Evolutionary conservation across 164 flowering plant genomes (phyloP).

Genomic region (Piper betle): DNA sequence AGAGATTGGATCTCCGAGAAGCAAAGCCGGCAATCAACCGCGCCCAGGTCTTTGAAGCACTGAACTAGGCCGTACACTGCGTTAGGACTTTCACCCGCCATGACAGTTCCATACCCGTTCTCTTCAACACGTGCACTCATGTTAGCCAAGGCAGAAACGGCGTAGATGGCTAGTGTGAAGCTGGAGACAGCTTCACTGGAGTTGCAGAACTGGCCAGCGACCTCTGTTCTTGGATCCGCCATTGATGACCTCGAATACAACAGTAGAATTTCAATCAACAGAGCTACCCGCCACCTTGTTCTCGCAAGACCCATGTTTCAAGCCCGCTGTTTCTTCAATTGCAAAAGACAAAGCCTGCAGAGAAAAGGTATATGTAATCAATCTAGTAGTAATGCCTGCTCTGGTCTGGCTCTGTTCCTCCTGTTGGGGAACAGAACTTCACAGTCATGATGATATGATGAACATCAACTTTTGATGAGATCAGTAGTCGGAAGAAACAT

Average conservation of each 20-base stretch:
- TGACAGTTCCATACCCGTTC: conserved; percentile 8
- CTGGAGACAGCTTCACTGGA: conserved; percentile 4
- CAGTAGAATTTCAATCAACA: neutral
- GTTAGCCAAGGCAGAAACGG: conserved; percentile 8
- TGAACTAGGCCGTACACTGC: conserved; percentile 8
- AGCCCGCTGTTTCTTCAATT: neutral
- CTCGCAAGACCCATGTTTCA: neutral
- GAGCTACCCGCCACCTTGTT: neutral
- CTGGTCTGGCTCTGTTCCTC: too few species aligned
- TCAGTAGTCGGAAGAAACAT: too few species aligned
- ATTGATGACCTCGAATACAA: neutral
- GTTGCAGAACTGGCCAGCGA: conserved; percentile 4
- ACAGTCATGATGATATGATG: too few species aligned
- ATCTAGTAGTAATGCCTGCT: too few species aligned
- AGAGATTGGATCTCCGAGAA: conserved; percentile 8
- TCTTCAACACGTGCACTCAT: conserved; percentile 5
- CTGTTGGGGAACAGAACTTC: too few species aligned
- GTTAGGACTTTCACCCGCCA: conserved; percentile 5
- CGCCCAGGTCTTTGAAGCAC: conserved; percentile 8
- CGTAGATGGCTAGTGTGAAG: neutral
- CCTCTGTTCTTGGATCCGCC: conserved; percentile 3
- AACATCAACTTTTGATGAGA: too few species aligned
- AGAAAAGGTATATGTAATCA: too few species aligned
- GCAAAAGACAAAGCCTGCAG: too few species aligned
- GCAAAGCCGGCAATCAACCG: conserved; percentile 11